Evolutionary conservation across 768 basidiomycete genomes (phyloP).

Genomic region (Lactarius psammicola): DNA sequence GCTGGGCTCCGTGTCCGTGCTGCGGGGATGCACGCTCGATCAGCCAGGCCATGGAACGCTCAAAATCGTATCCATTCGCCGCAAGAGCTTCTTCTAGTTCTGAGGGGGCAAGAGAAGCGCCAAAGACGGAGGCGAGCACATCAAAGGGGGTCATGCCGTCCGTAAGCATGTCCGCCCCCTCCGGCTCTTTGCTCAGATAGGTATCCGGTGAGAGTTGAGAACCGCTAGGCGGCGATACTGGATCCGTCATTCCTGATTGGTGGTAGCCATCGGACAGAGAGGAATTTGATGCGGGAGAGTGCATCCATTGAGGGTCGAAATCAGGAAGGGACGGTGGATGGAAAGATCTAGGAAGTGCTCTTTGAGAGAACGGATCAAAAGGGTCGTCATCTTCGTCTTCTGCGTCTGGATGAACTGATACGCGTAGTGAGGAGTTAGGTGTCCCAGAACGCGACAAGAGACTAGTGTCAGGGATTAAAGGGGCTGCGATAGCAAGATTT

Average conservation of each 20-base stretch:
- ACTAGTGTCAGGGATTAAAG: conserved; percentile 72
- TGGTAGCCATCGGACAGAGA: conserved; percentile 52
- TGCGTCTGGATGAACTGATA: conserved; percentile 57
- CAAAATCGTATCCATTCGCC: conserved; percentile 90
- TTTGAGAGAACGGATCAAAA: conserved; percentile 71
- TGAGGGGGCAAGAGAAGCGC: conserved; percentile 80
- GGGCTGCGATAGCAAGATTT: conserved; percentile 90
- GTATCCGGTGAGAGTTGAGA: conserved; percentile 27
- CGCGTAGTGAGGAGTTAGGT: conserved; percentile 67
- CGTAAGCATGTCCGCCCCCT: conserved; percentile 61
- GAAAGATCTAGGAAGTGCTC: conserved; percentile 53
- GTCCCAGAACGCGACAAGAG: conserved; percentile 55
- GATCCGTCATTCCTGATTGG: conserved; percentile 27
- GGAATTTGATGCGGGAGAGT: conserved; percentile 51
- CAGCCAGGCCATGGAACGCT: conserved; percentile 92
- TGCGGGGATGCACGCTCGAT: conserved; percentile 67
- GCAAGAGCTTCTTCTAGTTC: conserved; percentile 93
- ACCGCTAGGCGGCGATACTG: conserved; percentile 17
- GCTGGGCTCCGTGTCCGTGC: conserved; percentile 37
- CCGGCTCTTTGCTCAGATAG: conserved; percentile 42
- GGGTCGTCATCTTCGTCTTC: conserved; percentile 79
- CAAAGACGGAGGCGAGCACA: conserved; percentile 91
- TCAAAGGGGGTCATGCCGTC: conserved; percentile 98
- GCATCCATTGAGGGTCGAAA: conserved; percentile 56
- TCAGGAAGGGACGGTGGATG: conserved; percentile 63